Base-by-base conservation (phyloP, 352 stramenopile genomes). In the Globisporangium irregulare region DNA sequence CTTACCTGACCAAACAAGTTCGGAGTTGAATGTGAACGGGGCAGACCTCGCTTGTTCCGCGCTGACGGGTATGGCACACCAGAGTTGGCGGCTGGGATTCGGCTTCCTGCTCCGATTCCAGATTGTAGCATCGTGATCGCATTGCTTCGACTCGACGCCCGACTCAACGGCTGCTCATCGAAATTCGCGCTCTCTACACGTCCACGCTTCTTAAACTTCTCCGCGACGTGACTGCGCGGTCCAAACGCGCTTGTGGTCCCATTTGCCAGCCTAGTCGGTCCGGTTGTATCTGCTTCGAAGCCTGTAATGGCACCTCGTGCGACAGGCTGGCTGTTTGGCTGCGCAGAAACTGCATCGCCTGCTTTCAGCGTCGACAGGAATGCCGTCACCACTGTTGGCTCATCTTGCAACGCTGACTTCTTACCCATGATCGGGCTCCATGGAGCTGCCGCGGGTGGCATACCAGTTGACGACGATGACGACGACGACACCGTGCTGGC, bases 111-210 rank as follows among this genome's bases (percentile, higher is more conserved):
- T 25, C 54, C 55, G 8, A 50, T 65, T 22, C 32, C 56, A 27
- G 43, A 61, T 38, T 67, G 58, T 29, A 70, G 34, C 65, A 70
- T 43, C 29, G 56, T 67, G 32, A 48, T 62, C 8, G 66, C 60
- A 38, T 68, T 53, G 51, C 53, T 67, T 46, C 53, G 59, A 66
- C 36, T 64, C 73, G 59, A 58, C 61, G 46, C 62, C 59, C 59
- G 73, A 51, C 32, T 71, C 1, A 14, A 41, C 64, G 20, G 48
- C 62, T 29, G 53, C 53, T 87, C 79, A 57, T 81, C 66, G 24
- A 62, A 78, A 61, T 76, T 84, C 32, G 71, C 81, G 67, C 84
- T 92, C 57, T 92, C 84, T 4, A 92, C 82, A 29, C 84, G 82
- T 0, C 82, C 82, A 51, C 84, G 82, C 72, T 91, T 92, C 38